Evolutionary conservation across 2,329 filamentous ascomycete species (phyloP).

Genomic region (Talaromyces sp.): DNA sequence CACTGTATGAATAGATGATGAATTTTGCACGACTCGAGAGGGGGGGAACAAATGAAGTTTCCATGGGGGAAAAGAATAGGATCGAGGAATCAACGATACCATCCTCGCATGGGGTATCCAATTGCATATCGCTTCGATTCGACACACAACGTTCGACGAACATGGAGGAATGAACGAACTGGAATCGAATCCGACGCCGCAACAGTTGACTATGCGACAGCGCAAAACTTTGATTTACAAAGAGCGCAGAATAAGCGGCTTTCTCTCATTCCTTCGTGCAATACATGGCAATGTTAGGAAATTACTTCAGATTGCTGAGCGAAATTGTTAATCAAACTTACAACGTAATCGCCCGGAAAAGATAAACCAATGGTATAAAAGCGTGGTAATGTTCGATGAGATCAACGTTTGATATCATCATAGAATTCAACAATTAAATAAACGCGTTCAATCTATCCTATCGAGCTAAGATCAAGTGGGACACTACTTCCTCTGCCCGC

Average conservation of each 20-base stretch:
- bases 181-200: background rate
- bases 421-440: background rate
- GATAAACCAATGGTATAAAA: background rate
- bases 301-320: background rate
- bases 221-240: background rate
- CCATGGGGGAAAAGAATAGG: background rate
- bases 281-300: background rate
- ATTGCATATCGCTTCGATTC: background rate
- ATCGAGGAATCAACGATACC: background rate
- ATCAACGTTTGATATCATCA: background rate
- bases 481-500: slow-evolving; percentile 93
- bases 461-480: slow-evolving; percentile 69
- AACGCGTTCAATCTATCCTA: slow-evolving; percentile 27
- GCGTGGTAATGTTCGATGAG: background rate
- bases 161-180: background rate
- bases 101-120: background rate
- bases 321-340: background rate
- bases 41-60: background rate
- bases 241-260: background rate
- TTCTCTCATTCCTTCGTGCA: background rate
- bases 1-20: background rate
- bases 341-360: background rate
- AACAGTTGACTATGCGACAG: background rate
- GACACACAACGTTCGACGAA: background rate
- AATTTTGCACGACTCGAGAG: background rate